Percentiles rank a stretch among this genome's conserved stretches.
These are phyloP conservation scores for Lactarius sanguifluus DNA, from an alignment of 768 basidiomycete genomes.

Conservation along the genomic window DNA sequence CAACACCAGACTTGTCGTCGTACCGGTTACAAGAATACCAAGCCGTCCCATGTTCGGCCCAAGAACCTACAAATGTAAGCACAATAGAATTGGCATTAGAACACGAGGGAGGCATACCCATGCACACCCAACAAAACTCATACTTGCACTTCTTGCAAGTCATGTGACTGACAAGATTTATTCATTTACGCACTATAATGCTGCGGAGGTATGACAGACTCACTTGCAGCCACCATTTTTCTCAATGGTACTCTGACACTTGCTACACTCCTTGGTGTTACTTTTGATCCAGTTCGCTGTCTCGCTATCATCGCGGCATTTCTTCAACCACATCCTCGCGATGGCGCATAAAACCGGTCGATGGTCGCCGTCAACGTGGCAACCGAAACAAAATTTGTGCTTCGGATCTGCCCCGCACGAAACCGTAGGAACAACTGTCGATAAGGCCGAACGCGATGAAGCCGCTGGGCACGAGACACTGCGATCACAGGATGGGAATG, in stretches of 20 bases:
- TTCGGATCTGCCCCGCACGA: conserved; percentile 66
- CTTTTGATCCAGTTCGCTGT: conserved; percentile 99
- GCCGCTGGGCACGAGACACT: conserved; percentile 91
- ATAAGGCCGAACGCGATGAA: conserved; percentile 67
- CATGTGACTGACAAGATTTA: conserved; percentile 75
- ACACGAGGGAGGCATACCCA: conserved; percentile 55
- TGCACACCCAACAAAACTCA: conserved; percentile 99
- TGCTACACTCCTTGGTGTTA: conserved; percentile 96
- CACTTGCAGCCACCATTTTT: conserved; percentile 99
- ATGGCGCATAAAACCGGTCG: conserved; percentile 87
- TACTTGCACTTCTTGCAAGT: conserved; percentile 99
- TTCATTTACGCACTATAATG: conserved; percentile 26
- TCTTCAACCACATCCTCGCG: conserved; percentile 92
- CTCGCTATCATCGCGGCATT: conserved; percentile 96
- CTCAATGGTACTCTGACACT: conserved; percentile 98
- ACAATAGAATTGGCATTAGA: conserved; percentile 38
- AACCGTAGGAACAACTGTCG: conserved; percentile 85
- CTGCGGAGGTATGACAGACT: conserved; percentile 39
- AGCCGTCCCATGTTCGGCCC: conserved; percentile 94
- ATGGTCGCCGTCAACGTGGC: conserved; percentile 84
- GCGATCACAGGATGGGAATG: conserved; percentile 90
- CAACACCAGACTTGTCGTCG: conserved; percentile 86
- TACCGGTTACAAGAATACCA: conserved; percentile 99
- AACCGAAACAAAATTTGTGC: conserved; percentile 95
- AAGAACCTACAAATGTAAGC: conserved; percentile 65